phyloP scores from a whole-genome alignment of 2,329 filamentous ascomycete genomes.

The Talaromyces sp. region DNA sequence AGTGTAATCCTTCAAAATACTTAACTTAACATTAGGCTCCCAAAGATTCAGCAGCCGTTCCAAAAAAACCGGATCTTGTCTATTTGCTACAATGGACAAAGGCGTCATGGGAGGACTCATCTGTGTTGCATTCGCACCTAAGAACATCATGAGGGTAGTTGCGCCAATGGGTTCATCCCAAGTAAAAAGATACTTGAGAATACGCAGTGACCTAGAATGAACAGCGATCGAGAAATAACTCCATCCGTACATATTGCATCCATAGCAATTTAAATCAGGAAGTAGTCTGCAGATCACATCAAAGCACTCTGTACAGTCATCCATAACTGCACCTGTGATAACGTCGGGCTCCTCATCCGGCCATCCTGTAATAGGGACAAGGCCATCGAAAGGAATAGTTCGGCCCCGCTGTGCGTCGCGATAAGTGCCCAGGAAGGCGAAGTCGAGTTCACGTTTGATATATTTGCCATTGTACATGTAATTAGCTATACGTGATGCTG shows the following conservation, averaged over 20 bases:
- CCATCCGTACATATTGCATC: slow-evolving; percentile 20
- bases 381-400: not conserved
- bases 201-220: not conserved
- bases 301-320: slow-evolving; percentile 18
- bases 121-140: not conserved
- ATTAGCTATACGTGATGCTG: too few species aligned
- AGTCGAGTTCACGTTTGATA: not conserved
- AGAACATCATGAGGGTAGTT: not conserved
- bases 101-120: not conserved
- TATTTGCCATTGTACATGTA: too few species aligned
- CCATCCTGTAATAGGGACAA: not conserved
- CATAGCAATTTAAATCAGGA: not conserved
- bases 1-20: not conserved
- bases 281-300: slow-evolving; percentile 3
- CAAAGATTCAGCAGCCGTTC: not conserved
- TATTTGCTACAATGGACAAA: not conserved
- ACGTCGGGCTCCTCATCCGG: slow-evolving; percentile 4
- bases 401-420: not conserved
- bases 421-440: not conserved
- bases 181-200: slow-evolving; percentile 10
- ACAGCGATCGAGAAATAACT: slow-evolving; percentile 13
- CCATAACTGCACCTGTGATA: slow-evolving; percentile 10
- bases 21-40: not conserved
- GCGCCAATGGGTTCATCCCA: not conserved
- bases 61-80: not conserved